Evolutionary conservation across 192 early-diverging fungal species (phyloP), one percentile per base, ranked within the genome.

Genomic region (Linnemannia schmuckeri): DNA sequence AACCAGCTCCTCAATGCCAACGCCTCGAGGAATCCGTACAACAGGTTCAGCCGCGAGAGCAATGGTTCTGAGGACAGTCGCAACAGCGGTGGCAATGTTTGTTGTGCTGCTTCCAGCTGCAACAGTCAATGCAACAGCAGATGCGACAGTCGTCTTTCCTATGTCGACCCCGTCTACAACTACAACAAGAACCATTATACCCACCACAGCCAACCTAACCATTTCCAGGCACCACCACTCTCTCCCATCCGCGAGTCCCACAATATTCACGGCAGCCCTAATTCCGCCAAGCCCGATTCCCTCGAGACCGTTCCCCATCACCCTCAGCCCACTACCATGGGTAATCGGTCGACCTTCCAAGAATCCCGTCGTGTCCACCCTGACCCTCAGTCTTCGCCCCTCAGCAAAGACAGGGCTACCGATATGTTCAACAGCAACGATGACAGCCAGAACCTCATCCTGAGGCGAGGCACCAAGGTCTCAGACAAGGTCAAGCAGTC

Each of bases 401-500:
- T 22, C 15, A 44, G 40, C 18, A 46, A 46, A 6, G 44, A 49
- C 13, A 46, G 42, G 10, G 72, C 24, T n/a, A 18, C n/a, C 1
- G n/a, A 73, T 5, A 27, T 1, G 24, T 63, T 63, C 30, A n/a
- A n/a, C 61, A 5, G 12, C 10, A 10, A 63, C 27, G 61, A 27
- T 13, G 27, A 24, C 7, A 30, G n/a, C 27, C 70, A 44, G 4
- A 55, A 24, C 24, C 57, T 10, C 7, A 46, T 46, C 27, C 72
- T 49, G 0, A 55, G 44, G 30, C 75, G 70, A 5, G 47, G 70
- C 15, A 72, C 74, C 15, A 70, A 76, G n/a, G 47, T 84, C 42
- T 84, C 82, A 8, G 40, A 61, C 17, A 63, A 20, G 24, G 82
- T 77, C 24, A 47, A 75, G 20, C 82, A 78, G 37, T 78, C 73